phyloP scores from a whole-genome alignment of 352 stramenopile species.

The Phytophthora foliorum region DNA sequence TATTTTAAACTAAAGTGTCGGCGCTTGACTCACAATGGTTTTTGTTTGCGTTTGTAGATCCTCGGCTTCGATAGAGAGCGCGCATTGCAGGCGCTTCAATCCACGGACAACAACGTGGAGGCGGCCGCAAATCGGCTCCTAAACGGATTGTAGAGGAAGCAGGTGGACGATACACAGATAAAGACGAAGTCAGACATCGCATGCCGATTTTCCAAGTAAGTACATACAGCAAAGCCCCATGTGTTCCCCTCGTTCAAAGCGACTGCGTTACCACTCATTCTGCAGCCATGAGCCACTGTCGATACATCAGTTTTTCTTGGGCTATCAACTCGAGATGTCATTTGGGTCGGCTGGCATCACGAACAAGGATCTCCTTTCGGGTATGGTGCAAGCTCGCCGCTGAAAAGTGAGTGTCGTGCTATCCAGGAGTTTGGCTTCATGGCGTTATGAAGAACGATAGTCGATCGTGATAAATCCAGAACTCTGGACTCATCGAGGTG shows the following conservation, averaged over 20 bases:
- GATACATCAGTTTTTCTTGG: background rate
- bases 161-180: constrained; percentile 10
- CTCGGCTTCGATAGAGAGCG: constrained; percentile 81
- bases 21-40: constrained; percentile 13
- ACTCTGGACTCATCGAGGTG: constrained; percentile 19
- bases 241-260: background rate
- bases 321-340: background rate
- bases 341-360: background rate
- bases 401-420: constrained; percentile 4
- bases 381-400: constrained; percentile 1
- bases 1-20: constrained; percentile 2
- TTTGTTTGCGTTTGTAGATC: constrained; percentile 40
- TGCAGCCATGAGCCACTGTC: constrained; percentile 10
- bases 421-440: constrained; percentile 24
- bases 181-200: constrained; percentile 13
- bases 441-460: constrained; percentile 13
- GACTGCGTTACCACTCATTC: background rate
- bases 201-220: constrained; percentile 31
- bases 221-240: constrained; percentile 24
- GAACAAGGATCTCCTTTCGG: background rate
- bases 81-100: constrained; percentile 74
- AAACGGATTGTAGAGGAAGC: constrained; percentile 66
- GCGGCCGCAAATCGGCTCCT: constrained; percentile 84
- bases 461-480: constrained; percentile 18
- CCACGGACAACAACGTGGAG: constrained; percentile 90